A percentile compares a stretch with the other conserved stretches of the same genome.
These are phyloP conservation scores for Eustoma russellianum DNA, from an alignment of 257 asterid species.

Conservation along the genomic window DNA sequence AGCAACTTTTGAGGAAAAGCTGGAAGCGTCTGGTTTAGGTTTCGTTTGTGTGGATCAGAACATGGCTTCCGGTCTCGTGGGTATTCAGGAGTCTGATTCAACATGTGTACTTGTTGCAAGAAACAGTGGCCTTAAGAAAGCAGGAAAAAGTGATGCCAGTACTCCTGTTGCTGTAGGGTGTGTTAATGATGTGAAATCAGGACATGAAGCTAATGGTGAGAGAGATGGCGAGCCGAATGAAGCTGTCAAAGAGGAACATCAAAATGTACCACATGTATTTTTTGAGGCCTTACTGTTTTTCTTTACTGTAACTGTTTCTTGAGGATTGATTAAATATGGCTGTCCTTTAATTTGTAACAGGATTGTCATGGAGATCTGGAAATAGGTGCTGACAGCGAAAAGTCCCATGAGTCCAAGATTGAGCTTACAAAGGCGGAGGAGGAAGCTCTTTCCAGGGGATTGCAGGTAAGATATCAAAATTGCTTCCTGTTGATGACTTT, in stretches of 20 bases:
- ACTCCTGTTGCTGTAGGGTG: constrained; percentile 34
- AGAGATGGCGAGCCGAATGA: constrained; percentile 21
- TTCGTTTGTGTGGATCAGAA: constrained; percentile 6
- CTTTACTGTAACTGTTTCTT: neutral
- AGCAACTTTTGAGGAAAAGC: constrained; percentile 15
- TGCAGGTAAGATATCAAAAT: constrained; percentile 55
- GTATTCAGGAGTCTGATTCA: constrained; percentile 14
- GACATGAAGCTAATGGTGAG: constrained; percentile 35
- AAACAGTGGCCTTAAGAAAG: constrained; percentile 24
- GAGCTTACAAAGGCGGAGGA: constrained; percentile 91
- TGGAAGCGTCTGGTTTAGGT: constrained; percentile 24
- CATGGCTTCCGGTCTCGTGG: constrained; percentile 20
- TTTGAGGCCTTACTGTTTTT: constrained; percentile 26
- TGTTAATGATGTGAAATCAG: constrained; percentile 51
- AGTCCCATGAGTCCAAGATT: constrained; percentile 51
- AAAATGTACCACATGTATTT: constrained; percentile 43
- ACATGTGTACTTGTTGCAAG: constrained; percentile 15
- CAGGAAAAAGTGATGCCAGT: constrained; percentile 18
- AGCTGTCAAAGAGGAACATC: constrained; percentile 30
- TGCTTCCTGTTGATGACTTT: neutral
- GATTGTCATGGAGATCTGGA: constrained; percentile 56
- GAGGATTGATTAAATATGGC: constrained; percentile 4
- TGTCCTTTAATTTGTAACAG: constrained; percentile 24
- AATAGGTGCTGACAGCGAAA: constrained; percentile 62
- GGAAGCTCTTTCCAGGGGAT: constrained; percentile 85